Base-by-base conservation (phyloP, 1,284 basidiomycete species). In the Heterobasidion irregulare region DNA sequence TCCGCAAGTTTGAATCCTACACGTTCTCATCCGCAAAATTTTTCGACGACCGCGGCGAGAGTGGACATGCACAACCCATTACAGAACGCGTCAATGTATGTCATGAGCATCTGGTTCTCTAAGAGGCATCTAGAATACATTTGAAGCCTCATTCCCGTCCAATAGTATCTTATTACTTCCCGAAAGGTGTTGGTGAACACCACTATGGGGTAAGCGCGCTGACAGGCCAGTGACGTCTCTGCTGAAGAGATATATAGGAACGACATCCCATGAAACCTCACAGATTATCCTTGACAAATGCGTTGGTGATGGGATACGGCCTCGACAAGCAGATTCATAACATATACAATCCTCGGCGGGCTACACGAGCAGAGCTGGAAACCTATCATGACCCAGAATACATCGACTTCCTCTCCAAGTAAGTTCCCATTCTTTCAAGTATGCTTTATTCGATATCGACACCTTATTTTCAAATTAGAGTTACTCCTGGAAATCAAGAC, bases 211-310 rank as follows among this genome's bases (percentile, higher is more conserved):
- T 94, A 73, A 57, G 83, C 71, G 15, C 6, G 35, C 3, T 50
- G 34, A 41, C 51, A 38, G 41, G 12, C 43, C 9, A 15, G 8
- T 16, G 36, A 19, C 16, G 15, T 26, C 36, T 18, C 12, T 49
- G 36, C 5, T 41, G 7, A 44, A 34, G 13, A 13, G 32, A 8
- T 18, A 36, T 54, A 34, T 67, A 95, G 90, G 94, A 98, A 80
- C 80, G 89, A 48, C 96, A 99, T 75, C 97, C 96, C 2, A 99
- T 99, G 96, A 97, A 98, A 67, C 96, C 96, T 1, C 94, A 98
- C 60, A 82, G 97, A 13, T 73, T 99, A 9, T 95, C 94, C 2
- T 72, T 99, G 51, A 98, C 96, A 7, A 99, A 99, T 64, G 86
- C 94, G 6, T 81, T 99, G 47, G 96, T 99, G 6, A 83, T 97